Evolutionary conservation across 805 yeast species (phyloP).

Genomic region (Wickerhamiella lipophila): DNA sequence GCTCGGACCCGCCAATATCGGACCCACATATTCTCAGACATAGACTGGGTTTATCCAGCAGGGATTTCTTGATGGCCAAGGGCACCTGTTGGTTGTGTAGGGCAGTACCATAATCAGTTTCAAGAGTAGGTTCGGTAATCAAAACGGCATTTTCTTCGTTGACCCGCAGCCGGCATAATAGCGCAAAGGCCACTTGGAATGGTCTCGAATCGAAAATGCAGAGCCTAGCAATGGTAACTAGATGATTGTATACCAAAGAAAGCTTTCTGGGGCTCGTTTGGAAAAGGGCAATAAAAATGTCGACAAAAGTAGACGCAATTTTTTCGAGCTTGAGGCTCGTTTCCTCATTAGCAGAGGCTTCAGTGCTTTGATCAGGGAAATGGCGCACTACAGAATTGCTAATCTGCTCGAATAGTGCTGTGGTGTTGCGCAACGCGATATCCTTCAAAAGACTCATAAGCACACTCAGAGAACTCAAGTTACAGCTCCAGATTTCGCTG

Average conservation of each 20-base stretch:
- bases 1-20: neutral
- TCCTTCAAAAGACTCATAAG: conserved; percentile 15
- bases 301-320: conserved; percentile 5
- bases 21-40: conserved; percentile 18
- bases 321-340: conserved; percentile 10
- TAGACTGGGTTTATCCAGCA: conserved; percentile 27
- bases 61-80: conserved; percentile 29
- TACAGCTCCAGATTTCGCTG: conserved; percentile 12
- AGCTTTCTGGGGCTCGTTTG: conserved; percentile 1
- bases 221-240: conserved; percentile 11
- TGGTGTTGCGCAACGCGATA: conserved; percentile 12
- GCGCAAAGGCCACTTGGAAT: conserved; percentile 18
- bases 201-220: conserved; percentile 14
- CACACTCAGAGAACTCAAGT: conserved; percentile 8
- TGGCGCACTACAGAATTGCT: conserved; percentile 5
- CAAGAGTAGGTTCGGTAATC: conserved; percentile 18
- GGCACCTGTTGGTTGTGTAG: conserved; percentile 28
- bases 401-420: conserved; percentile 9
- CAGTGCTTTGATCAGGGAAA: conserved; percentile 10
- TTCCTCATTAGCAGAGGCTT: conserved; percentile 1
- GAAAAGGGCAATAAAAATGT: conserved; percentile 7
- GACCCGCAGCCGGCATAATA: conserved; percentile 18
- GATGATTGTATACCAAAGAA: conserved; percentile 1
- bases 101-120: conserved; percentile 17
- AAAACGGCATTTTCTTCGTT: conserved; percentile 16